A percentile compares a stretch with the other conserved stretches of the same genome.
These are phyloP conservation scores for Mortierella claussenii DNA, from an alignment of 192 early-diverging fungal genomes.

Conservation along the genomic window DNA sequence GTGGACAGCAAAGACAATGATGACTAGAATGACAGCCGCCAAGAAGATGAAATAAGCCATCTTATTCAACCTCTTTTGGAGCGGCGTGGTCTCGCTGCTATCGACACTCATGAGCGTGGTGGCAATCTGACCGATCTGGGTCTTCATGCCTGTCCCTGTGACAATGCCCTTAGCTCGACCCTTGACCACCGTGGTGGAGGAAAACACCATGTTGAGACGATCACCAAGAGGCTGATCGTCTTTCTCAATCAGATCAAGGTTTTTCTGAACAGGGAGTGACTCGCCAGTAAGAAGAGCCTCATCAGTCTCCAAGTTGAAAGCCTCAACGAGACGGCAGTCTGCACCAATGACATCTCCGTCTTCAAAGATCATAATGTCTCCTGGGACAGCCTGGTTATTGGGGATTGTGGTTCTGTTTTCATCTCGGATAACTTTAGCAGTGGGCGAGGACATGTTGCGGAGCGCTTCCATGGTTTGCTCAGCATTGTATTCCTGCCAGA, in stretches of 20 bases:
- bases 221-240: conserved; percentile 82
- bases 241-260: conserved; percentile 70
- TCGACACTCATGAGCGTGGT: conserved; percentile 76
- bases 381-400: conserved; percentile 81
- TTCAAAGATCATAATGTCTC: conserved; percentile 92
- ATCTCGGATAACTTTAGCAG: conserved; percentile 87
- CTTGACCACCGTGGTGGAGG: conserved; percentile 88
- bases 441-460: conserved; percentile 87
- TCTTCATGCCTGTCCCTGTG: conserved; percentile 83
- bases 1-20: conserved; percentile 85
- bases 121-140: conserved; percentile 94
- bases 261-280: conserved; percentile 84
- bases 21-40: conserved; percentile 74
- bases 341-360: conserved; percentile 95
- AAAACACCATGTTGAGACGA: conserved; percentile 91
- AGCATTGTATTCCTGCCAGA: conserved; percentile 93
- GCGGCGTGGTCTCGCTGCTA: conserved; percentile 66
- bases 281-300: conserved; percentile 96
- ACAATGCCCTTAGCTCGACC: conserved; percentile 94
- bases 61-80: conserved; percentile 73
- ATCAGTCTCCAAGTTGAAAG: conserved; percentile 90
- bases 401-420: conserved; percentile 78
- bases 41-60: conserved; percentile 84
- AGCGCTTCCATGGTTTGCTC: conserved; percentile 95
- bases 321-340: conserved; percentile 85